Evolutionary conservation across 2,329 filamentous ascomycete species (phyloP), one percentile per base, ranked within the genome.

Genomic region (Diaporthe sp.): DNA sequence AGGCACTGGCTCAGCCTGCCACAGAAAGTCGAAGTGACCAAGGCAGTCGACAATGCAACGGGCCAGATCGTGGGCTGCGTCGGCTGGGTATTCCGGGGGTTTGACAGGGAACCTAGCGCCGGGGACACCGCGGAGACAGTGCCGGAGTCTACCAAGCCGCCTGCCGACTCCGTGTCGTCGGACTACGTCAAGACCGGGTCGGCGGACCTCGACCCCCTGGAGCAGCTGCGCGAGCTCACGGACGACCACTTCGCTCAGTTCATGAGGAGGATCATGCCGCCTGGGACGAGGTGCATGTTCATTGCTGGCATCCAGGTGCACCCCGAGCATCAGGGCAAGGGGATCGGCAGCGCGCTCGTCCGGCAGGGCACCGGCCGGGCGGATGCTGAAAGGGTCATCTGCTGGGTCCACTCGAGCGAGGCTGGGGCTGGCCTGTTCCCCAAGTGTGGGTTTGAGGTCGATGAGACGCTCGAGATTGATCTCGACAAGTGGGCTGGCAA

Each of bases 401-500:
- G 78, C 42, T 83, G 82, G 82, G 82, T 82, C 58, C 81, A 83
- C 72, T 80, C 82, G 27, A 83, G 81, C 10, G 81, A 82, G 71
- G 77, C 76, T 3, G 81, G 78, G 2, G 80, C 78, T 77, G 66
- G 25, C 22, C 74, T 81, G 72, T 84, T 81, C 51, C 76, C 76
- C 47, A 81, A 79, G 75, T 75, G 76, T 42, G 81, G 81, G 4
- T 83, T 82, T 66, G 77, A 78, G 63, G 75, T 79, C 10, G 78
- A 81, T 17, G 79, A 80, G 10, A 77, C 66, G 17, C 77, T 83
- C 19, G 79, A 80, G n/a, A 61, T 83, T 13, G 78, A 81, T 61
- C 72, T 83, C 76, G 81, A 83, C 71, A 77, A 80, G 37, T 83
- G 80, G 73, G 80, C 79, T 27, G 77, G 77, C 4, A 77, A 75